Evolutionary conservation across 2,329 filamentous ascomycete species (phyloP).

Genomic region (Diplodia scrobiculata): DNA sequence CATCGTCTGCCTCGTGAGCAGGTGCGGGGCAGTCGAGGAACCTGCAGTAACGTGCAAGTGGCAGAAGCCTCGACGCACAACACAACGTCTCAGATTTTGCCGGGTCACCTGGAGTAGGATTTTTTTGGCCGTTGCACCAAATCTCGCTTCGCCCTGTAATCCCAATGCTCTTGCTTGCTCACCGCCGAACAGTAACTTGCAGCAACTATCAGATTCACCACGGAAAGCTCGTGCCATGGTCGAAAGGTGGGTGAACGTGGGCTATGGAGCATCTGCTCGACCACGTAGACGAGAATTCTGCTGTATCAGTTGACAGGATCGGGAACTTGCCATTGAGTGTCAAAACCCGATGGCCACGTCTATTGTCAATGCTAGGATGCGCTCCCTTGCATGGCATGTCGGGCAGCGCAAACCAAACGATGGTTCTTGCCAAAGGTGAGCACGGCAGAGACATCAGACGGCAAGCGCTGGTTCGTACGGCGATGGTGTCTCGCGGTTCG

Average conservation of each 20-base stretch:
- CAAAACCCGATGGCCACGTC: not conserved
- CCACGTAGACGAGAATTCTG: not conserved
- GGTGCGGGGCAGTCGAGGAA: not conserved
- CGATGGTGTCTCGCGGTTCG: not conserved
- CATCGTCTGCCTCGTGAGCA: not conserved
- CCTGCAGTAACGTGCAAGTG: constrained; percentile 1
- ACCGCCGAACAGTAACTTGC: not conserved
- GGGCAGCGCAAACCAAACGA: not conserved
- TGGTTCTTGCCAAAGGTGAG: not conserved
- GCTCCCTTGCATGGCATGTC: constrained; percentile 11
- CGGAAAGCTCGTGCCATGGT: not conserved
- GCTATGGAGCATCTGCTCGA: not conserved
- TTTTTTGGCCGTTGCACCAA: constrained; percentile 9
- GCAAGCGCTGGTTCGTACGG: not conserved
- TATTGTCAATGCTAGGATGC: not conserved
- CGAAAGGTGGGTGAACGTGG: not conserved
- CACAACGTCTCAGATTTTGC: not conserved
- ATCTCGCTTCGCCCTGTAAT: constrained; percentile 9
- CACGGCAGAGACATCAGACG: not conserved
- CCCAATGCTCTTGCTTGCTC: constrained; percentile 3
- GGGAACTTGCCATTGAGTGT: not conserved
- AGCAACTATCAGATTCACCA: not conserved
- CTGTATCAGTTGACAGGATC: not conserved
- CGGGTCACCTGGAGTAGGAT: not conserved
- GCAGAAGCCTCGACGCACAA: not conserved